Evolutionary conservation across 805 yeast genomes (phyloP).

Genomic region (Kodamaea fukazawae): DNA sequence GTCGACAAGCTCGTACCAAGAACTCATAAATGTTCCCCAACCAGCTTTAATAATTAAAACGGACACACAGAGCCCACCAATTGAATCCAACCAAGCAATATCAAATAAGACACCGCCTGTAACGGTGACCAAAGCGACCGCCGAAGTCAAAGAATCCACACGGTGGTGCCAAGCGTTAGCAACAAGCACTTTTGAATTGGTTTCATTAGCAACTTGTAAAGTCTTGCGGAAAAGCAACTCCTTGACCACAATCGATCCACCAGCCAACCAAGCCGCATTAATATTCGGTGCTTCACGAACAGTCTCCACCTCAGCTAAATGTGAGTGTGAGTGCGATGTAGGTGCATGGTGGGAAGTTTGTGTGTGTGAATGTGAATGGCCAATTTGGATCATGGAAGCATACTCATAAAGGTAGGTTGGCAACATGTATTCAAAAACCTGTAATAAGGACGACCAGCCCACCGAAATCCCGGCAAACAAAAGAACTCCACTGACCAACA

Average conservation of each 20-base stretch:
- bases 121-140: slow-evolving; percentile 86
- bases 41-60: slow-evolving; percentile 83
- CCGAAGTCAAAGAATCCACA: slow-evolving; percentile 87
- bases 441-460: slow-evolving; percentile 79
- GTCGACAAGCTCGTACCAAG: slow-evolving; percentile 78
- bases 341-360: slow-evolving; percentile 9
- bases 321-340: slow-evolving; percentile 20
- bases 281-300: slow-evolving; percentile 47
- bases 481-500: slow-evolving; percentile 80
- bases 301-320: background rate
- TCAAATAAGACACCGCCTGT: slow-evolving; percentile 77
- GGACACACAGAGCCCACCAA: slow-evolving; percentile 89
- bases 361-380: slow-evolving; percentile 46
- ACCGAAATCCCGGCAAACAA: slow-evolving; percentile 87
- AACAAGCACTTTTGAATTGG: slow-evolving; percentile 83
- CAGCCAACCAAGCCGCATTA: slow-evolving; percentile 96
- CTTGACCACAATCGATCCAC: slow-evolving; percentile 80
- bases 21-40: slow-evolving; percentile 61
- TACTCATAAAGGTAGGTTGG: slow-evolving; percentile 61
- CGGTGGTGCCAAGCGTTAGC: slow-evolving; percentile 99
- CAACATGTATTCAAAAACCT: slow-evolving; percentile 62
- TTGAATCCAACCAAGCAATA: slow-evolving; percentile 83
- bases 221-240: slow-evolving; percentile 88
- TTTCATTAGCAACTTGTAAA: slow-evolving; percentile 67
- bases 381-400: slow-evolving; percentile 45